Base-by-base conservation (phyloP, 768 basidiomycete species). In the Tulasnella sp. region DNA sequence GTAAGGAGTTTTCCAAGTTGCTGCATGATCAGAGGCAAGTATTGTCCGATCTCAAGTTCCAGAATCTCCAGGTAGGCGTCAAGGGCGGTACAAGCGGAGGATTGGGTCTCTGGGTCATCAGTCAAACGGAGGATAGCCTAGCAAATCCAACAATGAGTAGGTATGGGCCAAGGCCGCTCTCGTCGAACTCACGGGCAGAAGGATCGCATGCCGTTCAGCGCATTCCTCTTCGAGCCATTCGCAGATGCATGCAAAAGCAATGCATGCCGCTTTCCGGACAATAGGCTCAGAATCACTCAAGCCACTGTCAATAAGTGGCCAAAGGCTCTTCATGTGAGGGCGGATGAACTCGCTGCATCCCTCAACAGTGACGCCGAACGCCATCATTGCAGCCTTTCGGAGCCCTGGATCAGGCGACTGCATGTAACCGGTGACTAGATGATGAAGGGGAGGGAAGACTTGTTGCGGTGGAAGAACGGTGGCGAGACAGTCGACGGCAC, bases 281-380 rank as follows among this genome's bases (percentile, higher is more conserved):
- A 78, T 77, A 12, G 84, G 76, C 65, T 97, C 91, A 36, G 71
- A 67, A 67, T 99, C 96, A 59, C 76, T 77, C 31, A 99, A 79
- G 62, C 93, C 93, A 48, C 79, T 75, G 66, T 96, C 87, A 63
- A 99, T 82, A 56, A 94, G 75, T 1, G 93, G 92, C 96, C 96
- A 99, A 27, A 99, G 83, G 37, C 35, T 55, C 59, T 68, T 70
- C 78, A 99, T 90, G 63, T 91, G 77, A 7, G 93, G 90, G 32
- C 90, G 89, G 81, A 99, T 97, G 72, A 74, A 98, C 74, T 98
- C 93, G 71, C 86, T 89, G 74, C 94, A 97, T 15, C 96, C 96
- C 69, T 99, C 96, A 58, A 98, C 91, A 42, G 83, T 81, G 49
- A 98, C 89, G 62, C 96, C 96, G 49, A 99, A 81, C 1, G 93